phyloP scores from a whole-genome alignment of 257 asterid genomes.

The Nicotiana benthamiana region DNA sequence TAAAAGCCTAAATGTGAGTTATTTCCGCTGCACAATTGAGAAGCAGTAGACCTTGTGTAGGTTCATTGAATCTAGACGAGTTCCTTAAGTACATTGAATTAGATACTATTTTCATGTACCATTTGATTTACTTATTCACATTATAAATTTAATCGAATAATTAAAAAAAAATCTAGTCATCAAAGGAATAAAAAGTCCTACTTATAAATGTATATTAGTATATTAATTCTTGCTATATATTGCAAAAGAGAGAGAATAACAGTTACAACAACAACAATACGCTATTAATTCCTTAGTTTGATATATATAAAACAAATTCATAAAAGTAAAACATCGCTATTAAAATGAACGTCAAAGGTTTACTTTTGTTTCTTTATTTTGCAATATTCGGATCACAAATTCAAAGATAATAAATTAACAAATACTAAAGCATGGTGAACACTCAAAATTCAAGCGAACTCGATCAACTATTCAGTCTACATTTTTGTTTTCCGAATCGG shows the following conservation, averaged over 20 bases:
- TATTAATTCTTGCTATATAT: background rate
- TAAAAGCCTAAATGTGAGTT: no score
- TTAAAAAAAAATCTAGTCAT: background rate
- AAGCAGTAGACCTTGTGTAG: background rate
- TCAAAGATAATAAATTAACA: background rate
- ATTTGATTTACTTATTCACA: background rate
- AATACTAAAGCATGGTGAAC: background rate
- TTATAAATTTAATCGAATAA: background rate
- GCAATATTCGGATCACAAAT: background rate
- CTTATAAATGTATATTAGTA: background rate
- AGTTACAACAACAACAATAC: background rate
- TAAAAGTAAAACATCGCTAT: background rate
- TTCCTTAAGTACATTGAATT: background rate
- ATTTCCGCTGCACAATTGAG: background rate
- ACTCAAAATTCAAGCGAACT: background rate
- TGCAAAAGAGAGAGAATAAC: no score
- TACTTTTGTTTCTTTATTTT: background rate
- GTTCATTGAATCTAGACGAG: background rate
- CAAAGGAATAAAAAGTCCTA: background rate
- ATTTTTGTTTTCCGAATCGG: background rate
- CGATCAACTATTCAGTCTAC: background rate
- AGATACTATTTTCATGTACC: background rate
- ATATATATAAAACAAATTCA: background rate
- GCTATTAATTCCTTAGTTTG: background rate
- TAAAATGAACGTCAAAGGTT: background rate